These are phyloP conservation scores for Sporothrix inflata DNA, from an alignment of 2,329 filamentous ascomycete genomes.

Conservation along the genomic window DNA sequence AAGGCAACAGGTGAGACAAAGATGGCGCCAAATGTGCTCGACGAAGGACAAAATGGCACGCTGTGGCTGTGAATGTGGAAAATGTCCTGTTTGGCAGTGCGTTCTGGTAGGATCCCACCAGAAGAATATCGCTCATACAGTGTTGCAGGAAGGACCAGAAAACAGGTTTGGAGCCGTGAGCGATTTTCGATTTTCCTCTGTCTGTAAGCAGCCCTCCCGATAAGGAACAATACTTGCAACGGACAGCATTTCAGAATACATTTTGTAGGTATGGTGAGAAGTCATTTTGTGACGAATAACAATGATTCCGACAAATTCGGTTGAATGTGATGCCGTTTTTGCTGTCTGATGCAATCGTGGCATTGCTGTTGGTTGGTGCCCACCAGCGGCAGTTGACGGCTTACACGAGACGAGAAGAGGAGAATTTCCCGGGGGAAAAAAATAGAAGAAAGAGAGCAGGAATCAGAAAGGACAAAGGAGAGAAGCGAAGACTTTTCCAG, in stretches of 20 bases:
- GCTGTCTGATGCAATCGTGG: background rate
- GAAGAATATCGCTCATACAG: slow-evolving; percentile 4
- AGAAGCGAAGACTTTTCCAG: background rate
- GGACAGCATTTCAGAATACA: background rate
- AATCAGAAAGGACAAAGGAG: background rate
- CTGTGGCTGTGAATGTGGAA: slow-evolving; percentile 9
- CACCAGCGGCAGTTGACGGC: background rate
- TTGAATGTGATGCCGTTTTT: background rate
- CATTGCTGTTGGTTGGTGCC: background rate
- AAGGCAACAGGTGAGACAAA: too few relatives aligned
- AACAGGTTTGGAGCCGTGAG: slow-evolving; percentile 10
- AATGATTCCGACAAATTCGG: slow-evolving; percentile 13
- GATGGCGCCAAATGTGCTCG: background rate
- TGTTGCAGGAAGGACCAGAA: background rate
- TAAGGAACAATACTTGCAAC: background rate
- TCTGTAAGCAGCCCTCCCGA: background rate
- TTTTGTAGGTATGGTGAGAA: background rate
- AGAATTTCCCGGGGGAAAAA: background rate
- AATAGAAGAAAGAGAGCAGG: background rate
- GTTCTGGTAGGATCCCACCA: background rate
- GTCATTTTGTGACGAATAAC: background rate
- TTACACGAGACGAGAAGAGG: background rate
- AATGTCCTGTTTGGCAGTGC: background rate
- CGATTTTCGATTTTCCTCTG: background rate
- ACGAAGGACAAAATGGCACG: too few relatives aligned